A percentile compares a stretch with the other conserved stretches of the same genome.
Evolutionary conservation across 2,329 filamentous ascomycete genomes (phyloP).

Genomic region (Epichloe bromicola): DNA sequence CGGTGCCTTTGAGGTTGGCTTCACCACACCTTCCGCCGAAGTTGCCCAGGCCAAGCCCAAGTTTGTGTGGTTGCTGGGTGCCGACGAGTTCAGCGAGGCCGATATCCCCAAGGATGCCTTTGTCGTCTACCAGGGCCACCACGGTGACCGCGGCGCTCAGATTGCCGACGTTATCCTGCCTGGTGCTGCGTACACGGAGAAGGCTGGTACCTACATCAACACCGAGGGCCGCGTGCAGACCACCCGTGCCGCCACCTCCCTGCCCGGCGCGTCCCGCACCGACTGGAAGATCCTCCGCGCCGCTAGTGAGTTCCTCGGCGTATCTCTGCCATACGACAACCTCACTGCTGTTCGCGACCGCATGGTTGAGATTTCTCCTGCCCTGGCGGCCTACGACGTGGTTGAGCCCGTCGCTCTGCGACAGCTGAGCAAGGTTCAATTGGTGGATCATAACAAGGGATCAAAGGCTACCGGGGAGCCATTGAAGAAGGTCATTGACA

Average conservation of each 20-base stretch:
- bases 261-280: constrained; percentile 80
- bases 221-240: constrained; percentile 94
- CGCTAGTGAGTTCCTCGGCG: constrained; percentile 78
- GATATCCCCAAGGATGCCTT: constrained; percentile 95
- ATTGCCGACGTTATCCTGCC: constrained; percentile 89
- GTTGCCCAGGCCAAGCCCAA: constrained; percentile 81
- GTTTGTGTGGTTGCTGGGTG: constrained; percentile 92
- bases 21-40: constrained; percentile 69
- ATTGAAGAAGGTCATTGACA: constrained; percentile 75
- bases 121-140: constrained; percentile 95
- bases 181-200: constrained; percentile 93
- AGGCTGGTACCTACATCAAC: constrained; percentile 91
- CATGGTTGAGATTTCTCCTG: constrained; percentile 89
- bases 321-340: constrained; percentile 83
- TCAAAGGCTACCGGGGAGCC: constrained; percentile 56
- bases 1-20: constrained; percentile 92
- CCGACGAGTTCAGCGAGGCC: constrained; percentile 73
- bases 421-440: constrained; percentile 78
- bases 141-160: constrained; percentile 86
- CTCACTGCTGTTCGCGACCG: constrained; percentile 79
- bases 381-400: constrained; percentile 79
- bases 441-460: constrained; percentile 94
- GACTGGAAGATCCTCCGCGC: constrained; percentile 99
- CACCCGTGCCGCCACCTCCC: constrained; percentile 75
- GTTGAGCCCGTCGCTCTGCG: constrained; percentile 68